Base-by-base conservation (phyloP, 1,284 basidiomycete genomes). In the Ceratobasidium sp. region DNA sequence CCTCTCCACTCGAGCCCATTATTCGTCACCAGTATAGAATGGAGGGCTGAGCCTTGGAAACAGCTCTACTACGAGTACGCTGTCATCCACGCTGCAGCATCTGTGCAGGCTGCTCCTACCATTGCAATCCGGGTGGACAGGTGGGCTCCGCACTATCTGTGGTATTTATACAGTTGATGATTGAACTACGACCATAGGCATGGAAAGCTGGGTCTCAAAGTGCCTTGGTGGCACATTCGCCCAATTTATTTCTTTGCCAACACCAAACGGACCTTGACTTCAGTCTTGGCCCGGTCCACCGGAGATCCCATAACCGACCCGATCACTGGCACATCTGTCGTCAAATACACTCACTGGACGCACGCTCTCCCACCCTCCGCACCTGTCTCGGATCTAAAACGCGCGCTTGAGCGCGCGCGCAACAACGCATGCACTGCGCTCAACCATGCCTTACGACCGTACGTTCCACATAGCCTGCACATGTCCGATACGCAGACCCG, bases 271-370 rank as follows among this genome's bases (percentile, higher is more conserved):
- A 23, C 51, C 16, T 11, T 53, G 23, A 67, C 64, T n/a, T 54
- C 53, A 9, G 51, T 67, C n/a, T 36, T 67, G 11, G 51, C 51
- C 21, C 33, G 64, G 7, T 53, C 64, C 23, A 46, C 28, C 4
- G 64, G 51, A 2, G 49, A 67, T 18, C 16, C 53, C 3, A 54
- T 56, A 38, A 42, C 53, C 7, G 51, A 67, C 12, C 64, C 64
- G 14, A 18, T 33, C 14, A 56, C 16, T 21, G 64, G 64, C 14
- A 54, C 38, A 7, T 56, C 49, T 9, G 12, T 67, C 36, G 11
- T 42, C n/a, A 56, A 67, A 30, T 67, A 67, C 38, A 40, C 38
- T 1, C 40, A 67, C 48, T 67, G 64, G 64, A 67, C 64, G n/a
- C 64, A 67, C 25, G 36, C 53, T 7, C 36, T 67, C 28, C 64